Evolutionary conservation across 2,329 filamentous ascomycete genomes (phyloP).

Genomic region (Talaromyces albobiverticillius): DNA sequence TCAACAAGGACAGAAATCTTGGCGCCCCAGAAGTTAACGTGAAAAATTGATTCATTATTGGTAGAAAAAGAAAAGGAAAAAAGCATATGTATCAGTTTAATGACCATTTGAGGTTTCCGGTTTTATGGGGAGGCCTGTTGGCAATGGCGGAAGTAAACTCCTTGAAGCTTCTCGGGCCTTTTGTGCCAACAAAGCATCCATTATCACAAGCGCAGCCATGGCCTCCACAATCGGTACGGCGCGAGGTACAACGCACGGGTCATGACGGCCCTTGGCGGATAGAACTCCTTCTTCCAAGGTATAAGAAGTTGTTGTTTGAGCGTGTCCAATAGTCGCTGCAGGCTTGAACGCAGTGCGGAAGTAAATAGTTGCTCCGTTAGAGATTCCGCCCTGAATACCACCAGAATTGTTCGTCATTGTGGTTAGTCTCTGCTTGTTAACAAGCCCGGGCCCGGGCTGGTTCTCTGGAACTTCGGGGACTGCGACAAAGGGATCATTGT

Average conservation of each 20-base stretch:
- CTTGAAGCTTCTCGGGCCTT: conserved; percentile 58
- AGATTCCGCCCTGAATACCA: conserved; percentile 92
- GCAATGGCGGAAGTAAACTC: conserved; percentile 43
- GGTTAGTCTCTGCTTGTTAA: conserved; percentile 59
- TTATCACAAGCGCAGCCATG: conserved; percentile 84
- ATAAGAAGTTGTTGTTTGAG: conserved; percentile 80
- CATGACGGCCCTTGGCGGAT: conserved; percentile 89
- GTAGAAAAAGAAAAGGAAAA: not conserved
- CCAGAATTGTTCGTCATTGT: conserved; percentile 95
- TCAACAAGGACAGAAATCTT: not conserved
- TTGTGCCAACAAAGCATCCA: conserved; percentile 84
- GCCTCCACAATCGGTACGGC: conserved; percentile 72
- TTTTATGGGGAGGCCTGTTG: conserved; percentile 32
- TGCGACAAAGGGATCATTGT: conserved; percentile 84
- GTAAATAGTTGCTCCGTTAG: conserved; percentile 89
- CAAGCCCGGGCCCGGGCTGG: conserved; percentile 13
- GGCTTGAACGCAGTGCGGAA: conserved; percentile 96
- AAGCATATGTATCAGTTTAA: not conserved
- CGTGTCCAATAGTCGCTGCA: conserved; percentile 86
- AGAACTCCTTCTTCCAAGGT: conserved; percentile 72
- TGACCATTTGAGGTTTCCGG: conserved; percentile 11
- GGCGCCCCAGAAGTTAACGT: not conserved
- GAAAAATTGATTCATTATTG: not conserved
- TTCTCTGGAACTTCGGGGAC: conserved; percentile 37
- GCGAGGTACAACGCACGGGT: conserved; percentile 86